Base-by-base conservation (phyloP, 257 asterid genomes). In the Echites panduratus region DNA sequence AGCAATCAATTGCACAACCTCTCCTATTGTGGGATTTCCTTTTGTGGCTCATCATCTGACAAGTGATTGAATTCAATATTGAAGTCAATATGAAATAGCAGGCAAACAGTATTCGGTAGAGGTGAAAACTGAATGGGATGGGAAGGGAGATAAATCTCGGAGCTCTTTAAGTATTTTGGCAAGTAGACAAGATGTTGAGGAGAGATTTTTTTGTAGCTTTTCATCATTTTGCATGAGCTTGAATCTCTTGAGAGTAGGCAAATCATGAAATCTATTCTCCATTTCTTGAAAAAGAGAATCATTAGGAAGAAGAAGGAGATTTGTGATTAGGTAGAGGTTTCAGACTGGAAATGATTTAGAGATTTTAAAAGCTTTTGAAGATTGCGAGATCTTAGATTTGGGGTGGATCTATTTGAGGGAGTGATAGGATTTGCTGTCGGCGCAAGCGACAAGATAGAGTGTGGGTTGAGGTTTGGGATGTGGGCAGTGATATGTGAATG, bases 231-330 rank as follows among this genome's bases (percentile, higher is more conserved):
- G n/a, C n/a, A n/a, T n/a, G n/a, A n/a, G 64, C 9, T 74, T 86
- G 96, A 78, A 89, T 66, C 98, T 84, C 78, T 92, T 90, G 82
- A 76, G 86, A 62, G 97, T 93, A 41, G 98, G 98, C 56, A 90
- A 77, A 27, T 73, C 73, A 14, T 85, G 78, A 24, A 78, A 74
- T 14, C 63, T 81, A 86, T 73, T 71, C 68, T 83, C 87, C 94
- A 89, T 89, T 78, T 52, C 20, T 66, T 35, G 29, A 38, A 64
- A 54, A 63, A 35, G n/a, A n/a, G n/a, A 40, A 50, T 49, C 26
- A 43, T 20, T 29, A 50, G 53, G 3, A 20, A 0, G 10, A 11
- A 53, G 56, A 41, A 10, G 54, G 29, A n/a, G 53, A 45, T 48
- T 40, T n/a, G 63, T 41, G 43, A 47, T 32, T 16, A 62, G 68